These are phyloP conservation scores for Yamadazyma aaseri DNA, from an alignment of 1,139 yeast species.

Conservation along the genomic window DNA sequence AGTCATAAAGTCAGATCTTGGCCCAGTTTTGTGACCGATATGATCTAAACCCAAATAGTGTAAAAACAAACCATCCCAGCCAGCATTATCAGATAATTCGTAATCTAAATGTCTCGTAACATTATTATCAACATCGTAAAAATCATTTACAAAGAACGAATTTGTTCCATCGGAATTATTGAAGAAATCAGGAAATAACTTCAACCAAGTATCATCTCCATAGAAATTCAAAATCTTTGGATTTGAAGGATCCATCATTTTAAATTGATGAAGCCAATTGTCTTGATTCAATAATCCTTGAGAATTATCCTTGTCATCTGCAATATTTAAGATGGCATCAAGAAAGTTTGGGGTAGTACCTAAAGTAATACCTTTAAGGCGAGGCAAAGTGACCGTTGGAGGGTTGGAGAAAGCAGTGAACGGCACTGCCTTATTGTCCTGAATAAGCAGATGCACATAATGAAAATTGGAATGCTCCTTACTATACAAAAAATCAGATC, in stretches of 20 bases:
- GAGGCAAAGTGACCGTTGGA: slow-evolving; percentile 79
- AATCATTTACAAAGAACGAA: slow-evolving; percentile 92
- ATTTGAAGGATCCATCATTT: slow-evolving; percentile 26
- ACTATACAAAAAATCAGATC: slow-evolving; percentile 83
- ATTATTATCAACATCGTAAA: slow-evolving; percentile 87
- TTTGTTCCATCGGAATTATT: slow-evolving; percentile 78
- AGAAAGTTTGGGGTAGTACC: slow-evolving; percentile 79
- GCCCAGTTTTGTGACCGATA: slow-evolving; percentile 97
- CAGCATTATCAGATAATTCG: slow-evolving; percentile 39
- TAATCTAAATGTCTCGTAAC: slow-evolving; percentile 81
- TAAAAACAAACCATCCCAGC: slow-evolving; percentile 84
- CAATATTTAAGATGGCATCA: slow-evolving; percentile 88
- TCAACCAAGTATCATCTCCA: slow-evolving; percentile 98
- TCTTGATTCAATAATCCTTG: slow-evolving; percentile 77
- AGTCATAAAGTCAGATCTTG: slow-evolving; percentile 75
- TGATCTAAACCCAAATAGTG: slow-evolving; percentile 95
- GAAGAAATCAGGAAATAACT: slow-evolving; percentile 72
- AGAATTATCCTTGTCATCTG: slow-evolving; percentile 79
- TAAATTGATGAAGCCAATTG: slow-evolving; percentile 80
- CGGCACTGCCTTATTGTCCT: slow-evolving; percentile 71
- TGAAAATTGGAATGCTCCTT: slow-evolving; percentile 54
- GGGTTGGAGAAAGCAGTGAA: slow-evolving; percentile 90
- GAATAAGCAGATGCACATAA: slow-evolving; percentile 65
- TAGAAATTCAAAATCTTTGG: slow-evolving; percentile 62
- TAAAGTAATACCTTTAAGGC: slow-evolving; percentile 76